Base-by-base conservation (phyloP, 2,329 filamentous ascomycete species). In the Teratosphaeria gauchensis region DNA sequence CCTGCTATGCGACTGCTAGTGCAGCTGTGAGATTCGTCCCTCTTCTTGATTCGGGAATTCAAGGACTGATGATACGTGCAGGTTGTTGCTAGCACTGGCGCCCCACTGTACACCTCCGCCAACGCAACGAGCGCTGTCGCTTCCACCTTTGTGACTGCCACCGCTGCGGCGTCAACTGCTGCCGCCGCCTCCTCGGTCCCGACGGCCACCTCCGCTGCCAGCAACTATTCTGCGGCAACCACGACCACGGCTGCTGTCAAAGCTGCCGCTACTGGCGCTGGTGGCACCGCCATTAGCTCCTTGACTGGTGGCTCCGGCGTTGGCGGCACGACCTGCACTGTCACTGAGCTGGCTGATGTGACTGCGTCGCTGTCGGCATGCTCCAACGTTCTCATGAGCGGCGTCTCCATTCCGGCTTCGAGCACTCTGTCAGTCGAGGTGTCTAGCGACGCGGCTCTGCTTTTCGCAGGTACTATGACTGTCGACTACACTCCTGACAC, bases 231-330 rank as follows among this genome's bases (percentile, higher is more conserved):
- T 48, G 19, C 42, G 42, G 19, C 42, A 19, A 4, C 16, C 16
- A 19, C 19, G 42, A 48, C 42, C 8, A 48, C 42, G n/a, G 19
- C 16, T 69, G 71, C 9, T 11, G 70, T 79, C 19, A 67, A 73
- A 60, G 66, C 68, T 8, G 76, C 76, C 1, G 72, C 76, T 2
- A 73, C 69, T 6, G 76, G 78, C 33, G 56, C 58, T 19, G 42
- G 42, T 48, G 42, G 42, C 5, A 48, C 42, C 9, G 19, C 16
- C n/a, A 48, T 48, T 21, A 48, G n/a, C 19, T 48, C 42, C 42
- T 48, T 48, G 42, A 11, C 42, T n/a, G 42, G 42, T 48, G 42
- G 42, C 7, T 48, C 42, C 21, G 42, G 42, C 42, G 42, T 48
- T 19, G 42, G 42, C 4, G 42, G 42, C 42, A 48, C 42, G 19